phyloP scores from a whole-genome alignment of 768 basidiomycete species.

The Amanita muscaria region DNA sequence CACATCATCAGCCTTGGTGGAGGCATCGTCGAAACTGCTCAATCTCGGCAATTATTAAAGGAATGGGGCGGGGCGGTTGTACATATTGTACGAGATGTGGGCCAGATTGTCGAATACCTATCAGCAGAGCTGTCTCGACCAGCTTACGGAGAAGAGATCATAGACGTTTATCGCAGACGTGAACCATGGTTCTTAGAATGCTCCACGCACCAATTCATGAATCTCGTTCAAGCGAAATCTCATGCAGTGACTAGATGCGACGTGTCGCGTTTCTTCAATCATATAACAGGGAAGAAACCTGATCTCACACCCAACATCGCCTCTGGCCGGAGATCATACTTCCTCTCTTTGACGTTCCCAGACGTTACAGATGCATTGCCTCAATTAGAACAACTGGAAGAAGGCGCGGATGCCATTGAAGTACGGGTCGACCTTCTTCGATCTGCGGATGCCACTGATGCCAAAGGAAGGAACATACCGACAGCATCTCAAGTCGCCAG shows the following conservation, averaged over 20 bases:
- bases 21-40: slow-evolving; percentile 83
- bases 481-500: slow-evolving; percentile 63
- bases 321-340: slow-evolving; percentile 67
- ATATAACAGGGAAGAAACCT: slow-evolving; percentile 64
- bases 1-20: slow-evolving; percentile 90
- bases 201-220: slow-evolving; percentile 76
- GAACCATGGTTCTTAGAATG: slow-evolving; percentile 84
- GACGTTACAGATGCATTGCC: slow-evolving; percentile 66
- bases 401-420: slow-evolving; percentile 89
- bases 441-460: slow-evolving; percentile 34
- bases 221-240: slow-evolving; percentile 40
- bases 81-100: slow-evolving; percentile 71
- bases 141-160: slow-evolving; percentile 78
- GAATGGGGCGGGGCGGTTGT: slow-evolving; percentile 75
- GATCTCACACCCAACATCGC: slow-evolving; percentile 54
- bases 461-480: slow-evolving; percentile 50
- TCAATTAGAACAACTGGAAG: slow-evolving; percentile 61
- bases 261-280: slow-evolving; percentile 78
- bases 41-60: slow-evolving; percentile 64
- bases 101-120: slow-evolving; percentile 78
- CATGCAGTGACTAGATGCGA: slow-evolving; percentile 38
- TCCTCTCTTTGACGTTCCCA: slow-evolving; percentile 88
- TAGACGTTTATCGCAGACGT: slow-evolving; percentile 77
- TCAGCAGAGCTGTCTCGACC: slow-evolving; percentile 70
- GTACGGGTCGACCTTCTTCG: slow-evolving; percentile 88